Percentiles rank a stretch among this genome's conserved stretches.
phyloP scores from a whole-genome alignment of 768 basidiomycete genomes.

The Neoboletus magnificus region DNA sequence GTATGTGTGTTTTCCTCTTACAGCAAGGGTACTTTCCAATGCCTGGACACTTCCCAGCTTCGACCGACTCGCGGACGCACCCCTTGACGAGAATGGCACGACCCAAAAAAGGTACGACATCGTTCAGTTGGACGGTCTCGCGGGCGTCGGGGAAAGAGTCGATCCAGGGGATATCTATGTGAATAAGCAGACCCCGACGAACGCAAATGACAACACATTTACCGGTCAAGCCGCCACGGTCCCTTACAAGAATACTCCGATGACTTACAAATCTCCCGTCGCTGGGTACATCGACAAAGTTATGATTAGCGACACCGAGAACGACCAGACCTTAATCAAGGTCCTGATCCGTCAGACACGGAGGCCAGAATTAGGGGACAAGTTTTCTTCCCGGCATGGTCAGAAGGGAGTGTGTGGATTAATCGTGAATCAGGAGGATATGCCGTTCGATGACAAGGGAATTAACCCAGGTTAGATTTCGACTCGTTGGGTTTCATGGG shows the following conservation, averaged over 20 bases:
- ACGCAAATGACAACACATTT: slow-evolving; percentile 89
- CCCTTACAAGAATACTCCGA: slow-evolving; percentile 88
- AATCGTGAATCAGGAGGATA: slow-evolving; percentile 98
- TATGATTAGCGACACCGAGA: slow-evolving; percentile 94
- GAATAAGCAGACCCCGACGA: slow-evolving; percentile 94
- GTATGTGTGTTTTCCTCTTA: slow-evolving; percentile 48
- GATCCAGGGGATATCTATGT: slow-evolving; percentile 92
- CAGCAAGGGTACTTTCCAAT: slow-evolving; percentile 6
- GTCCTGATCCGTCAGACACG: slow-evolving; percentile 96
- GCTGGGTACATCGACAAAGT: slow-evolving; percentile 97
- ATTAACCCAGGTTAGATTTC: slow-evolving; percentile 77
- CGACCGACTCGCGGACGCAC: slow-evolving; percentile 93
- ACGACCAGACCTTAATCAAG: slow-evolving; percentile 95
- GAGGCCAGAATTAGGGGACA: slow-evolving; percentile 95
- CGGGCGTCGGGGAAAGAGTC: slow-evolving; percentile 91
- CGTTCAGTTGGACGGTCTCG: slow-evolving; percentile 89
- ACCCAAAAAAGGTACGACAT: slow-evolving; percentile 84
- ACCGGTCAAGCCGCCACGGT: slow-evolving; percentile 79
- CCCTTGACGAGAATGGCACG: slow-evolving; percentile 76
- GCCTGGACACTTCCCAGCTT: slow-evolving; percentile 45
- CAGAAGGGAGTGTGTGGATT: slow-evolving; percentile 99
- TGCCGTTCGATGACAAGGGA: slow-evolving; percentile 99
- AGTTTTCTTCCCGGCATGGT: slow-evolving; percentile 96
- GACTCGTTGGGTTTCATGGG: slow-evolving; percentile 4
- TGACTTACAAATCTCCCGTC: slow-evolving; percentile 92